phyloP scores from a whole-genome alignment of 2,329 filamentous ascomycete species.

The Fusarium mundagurra region DNA sequence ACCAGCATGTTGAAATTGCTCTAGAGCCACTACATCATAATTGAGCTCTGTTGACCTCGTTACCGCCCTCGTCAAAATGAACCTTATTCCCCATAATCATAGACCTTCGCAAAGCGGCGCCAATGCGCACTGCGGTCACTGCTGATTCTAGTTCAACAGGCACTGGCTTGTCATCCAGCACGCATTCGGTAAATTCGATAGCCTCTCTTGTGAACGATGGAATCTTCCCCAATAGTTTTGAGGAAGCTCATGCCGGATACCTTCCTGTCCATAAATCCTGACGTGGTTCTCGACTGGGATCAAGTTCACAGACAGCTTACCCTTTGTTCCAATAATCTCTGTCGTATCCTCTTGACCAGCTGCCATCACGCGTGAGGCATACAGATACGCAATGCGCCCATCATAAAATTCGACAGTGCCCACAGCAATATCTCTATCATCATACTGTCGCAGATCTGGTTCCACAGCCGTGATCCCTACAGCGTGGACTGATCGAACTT shows the following conservation, averaged over 20 bases:
- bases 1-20: background rate
- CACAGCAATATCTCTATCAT: slow-evolving; percentile 47
- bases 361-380: slow-evolving; percentile 72
- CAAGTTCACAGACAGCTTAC: slow-evolving; percentile 68
- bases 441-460: slow-evolving; percentile 40
- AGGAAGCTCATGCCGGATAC: slow-evolving; percentile 66
- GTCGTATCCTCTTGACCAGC: slow-evolving; percentile 74
- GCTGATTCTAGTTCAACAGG: slow-evolving; percentile 67
- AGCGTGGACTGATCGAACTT: slow-evolving; percentile 42
- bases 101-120: slow-evolving; percentile 66
- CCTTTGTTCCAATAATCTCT: slow-evolving; percentile 73
- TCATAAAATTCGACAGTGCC: slow-evolving; percentile 73
- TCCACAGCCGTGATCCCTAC: slow-evolving; percentile 44
- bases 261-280: slow-evolving; percentile 60
- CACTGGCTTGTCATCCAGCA: slow-evolving; percentile 64
- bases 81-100: slow-evolving; percentile 66
- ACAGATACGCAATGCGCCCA: slow-evolving; percentile 72
- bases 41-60: slow-evolving; percentile 5
- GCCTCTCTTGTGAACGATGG: slow-evolving; percentile 72
- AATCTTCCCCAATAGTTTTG: slow-evolving; percentile 71
- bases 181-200: slow-evolving; percentile 69
- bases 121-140: slow-evolving; percentile 69
- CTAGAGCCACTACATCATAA: background rate
- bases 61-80: slow-evolving; percentile 59
- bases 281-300: slow-evolving; percentile 64